phyloP scores from a whole-genome alignment of 1,139 yeast species.

The Debaryomyces singareniensis region DNA sequence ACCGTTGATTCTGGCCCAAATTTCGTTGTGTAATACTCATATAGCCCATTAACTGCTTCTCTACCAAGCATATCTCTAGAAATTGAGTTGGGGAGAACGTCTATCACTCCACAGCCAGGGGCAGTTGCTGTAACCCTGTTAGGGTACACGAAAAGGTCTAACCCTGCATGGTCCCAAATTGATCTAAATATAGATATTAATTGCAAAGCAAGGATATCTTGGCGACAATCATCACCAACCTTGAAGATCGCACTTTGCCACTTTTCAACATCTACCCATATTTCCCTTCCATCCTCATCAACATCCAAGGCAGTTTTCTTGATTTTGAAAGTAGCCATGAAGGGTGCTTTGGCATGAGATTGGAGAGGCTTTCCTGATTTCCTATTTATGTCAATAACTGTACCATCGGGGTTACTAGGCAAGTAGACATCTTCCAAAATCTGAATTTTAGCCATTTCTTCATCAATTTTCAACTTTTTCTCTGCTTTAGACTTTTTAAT shows the following conservation, averaged over 20 bases:
- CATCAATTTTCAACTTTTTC: slow-evolving; percentile 92
- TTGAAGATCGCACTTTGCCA: slow-evolving; percentile 98
- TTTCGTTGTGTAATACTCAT: slow-evolving; percentile 86
- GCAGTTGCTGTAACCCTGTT: slow-evolving; percentile 97
- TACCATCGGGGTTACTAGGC: slow-evolving; percentile 96
- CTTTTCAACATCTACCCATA: slow-evolving; percentile 37
- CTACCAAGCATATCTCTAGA: slow-evolving; percentile 98
- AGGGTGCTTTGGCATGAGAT: slow-evolving; percentile 98
- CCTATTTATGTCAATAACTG: slow-evolving; percentile 85
- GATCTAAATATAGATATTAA: slow-evolving; percentile 86
- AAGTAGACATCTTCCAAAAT: slow-evolving; percentile 83
- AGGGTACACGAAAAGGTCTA: slow-evolving; percentile 89
- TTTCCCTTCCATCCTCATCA: slow-evolving; percentile 37
- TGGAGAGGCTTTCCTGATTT: slow-evolving; percentile 94
- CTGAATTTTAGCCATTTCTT: slow-evolving; percentile 79
- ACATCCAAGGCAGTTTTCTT: slow-evolving; percentile 45
- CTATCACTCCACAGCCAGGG: slow-evolving; percentile 98
- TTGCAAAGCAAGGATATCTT: slow-evolving; percentile 92
- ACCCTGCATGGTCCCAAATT: slow-evolving; percentile 81
- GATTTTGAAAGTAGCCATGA: slow-evolving; percentile 91
- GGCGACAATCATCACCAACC: slow-evolving; percentile 99
- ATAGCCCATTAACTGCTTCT: slow-evolving; percentile 95
- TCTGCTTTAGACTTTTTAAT: slow-evolving; percentile 93
- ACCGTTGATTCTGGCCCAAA: slow-evolving; percentile 91
- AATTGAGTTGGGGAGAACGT: slow-evolving; percentile 89